phyloP scores from a whole-genome alignment of 1,284 basidiomycete species.

The Peniophora sp. region DNA sequence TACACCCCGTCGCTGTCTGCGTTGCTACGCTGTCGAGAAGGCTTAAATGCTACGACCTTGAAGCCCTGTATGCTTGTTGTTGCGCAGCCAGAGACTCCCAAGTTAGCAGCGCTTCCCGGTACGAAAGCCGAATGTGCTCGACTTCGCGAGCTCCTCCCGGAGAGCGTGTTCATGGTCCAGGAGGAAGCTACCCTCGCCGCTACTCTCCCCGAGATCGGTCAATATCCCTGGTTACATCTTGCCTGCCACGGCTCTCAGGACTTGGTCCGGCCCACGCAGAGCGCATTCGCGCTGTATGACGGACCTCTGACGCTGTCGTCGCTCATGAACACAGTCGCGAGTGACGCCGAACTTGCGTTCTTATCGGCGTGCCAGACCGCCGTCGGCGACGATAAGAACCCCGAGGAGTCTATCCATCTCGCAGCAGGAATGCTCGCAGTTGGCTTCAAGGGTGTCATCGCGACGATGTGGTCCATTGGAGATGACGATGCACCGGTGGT shows the following conservation, averaged over 20 bases:
- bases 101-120: not conserved
- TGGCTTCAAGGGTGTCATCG: constrained; percentile 10
- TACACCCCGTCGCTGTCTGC: constrained; percentile 12
- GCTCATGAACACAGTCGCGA: not conserved
- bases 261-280: constrained; percentile 2
- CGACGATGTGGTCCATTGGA: constrained; percentile 11
- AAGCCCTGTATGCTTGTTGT: not conserved
- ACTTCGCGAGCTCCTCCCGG: not conserved
- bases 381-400: constrained; percentile 3
- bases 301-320: not conserved
- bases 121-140: not conserved
- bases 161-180: not conserved
- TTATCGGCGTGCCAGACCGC: constrained; percentile 12
- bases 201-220: too few species aligned
- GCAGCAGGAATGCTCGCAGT: constrained; percentile 10
- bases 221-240: constrained; percentile 5
- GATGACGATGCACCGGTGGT: too few species aligned
- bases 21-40: constrained; percentile 1
- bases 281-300: constrained; percentile 5
- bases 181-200: not conserved
- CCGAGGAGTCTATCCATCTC: constrained; percentile 8
- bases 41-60: not conserved
- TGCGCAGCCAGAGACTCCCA: not conserved
- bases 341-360: constrained; percentile 8
- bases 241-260: constrained; percentile 10